Evolutionary conservation across 331 rosid genomes (phyloP), one percentile per base, ranked within the genome.

Genomic region (Telfairia occidentalis): DNA sequence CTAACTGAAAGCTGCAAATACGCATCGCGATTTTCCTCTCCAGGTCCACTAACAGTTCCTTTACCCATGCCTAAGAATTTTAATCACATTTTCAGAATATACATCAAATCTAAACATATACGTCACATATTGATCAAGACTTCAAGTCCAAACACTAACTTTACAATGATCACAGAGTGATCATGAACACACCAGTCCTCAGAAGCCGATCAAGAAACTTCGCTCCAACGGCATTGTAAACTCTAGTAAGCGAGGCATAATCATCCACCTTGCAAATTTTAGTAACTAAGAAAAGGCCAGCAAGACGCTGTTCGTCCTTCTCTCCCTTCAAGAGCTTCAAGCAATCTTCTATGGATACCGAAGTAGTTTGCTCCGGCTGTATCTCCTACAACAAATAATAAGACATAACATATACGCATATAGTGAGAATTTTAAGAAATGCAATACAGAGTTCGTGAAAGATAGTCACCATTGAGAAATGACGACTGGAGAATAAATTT

Each of bases 311-410:
- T 75, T 89, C 97, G 66, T 91, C 98, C 78, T 87, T 78, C 76
- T 84, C 97, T 66, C 98, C 98, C 83, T 85, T 87, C 82, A 94
- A 70, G 2, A 94, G 84, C 87, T 90, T 94, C 96, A 94, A 79
- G 83, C 97, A 94, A 28, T 90, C 97, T 57, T 91, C 96, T 4
- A 94, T 83, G 77, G 83, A 65, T 57, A 85, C 82, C 60, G 83
- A 77, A 21, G 82, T 82, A 38, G 65, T 24, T 23, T 65, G 85
- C 9, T 83, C 87, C 58, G 77, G 85, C 66, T 63, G 86, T 28
- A 81, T 23, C 42, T 82, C 95, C 97, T 92, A 85, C 77, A 57
- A 57, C n/a, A n/a, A 74, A 61, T 11, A 57, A 13, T 7, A 74
- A 38, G 43, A 75, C 58, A 75, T 21, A 58, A 37, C 7, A 43